Percentiles rank a stretch among this genome's conserved stretches.
phyloP scores from a whole-genome alignment of 805 yeast species.

The Cyberlindnera mrakii region DNA sequence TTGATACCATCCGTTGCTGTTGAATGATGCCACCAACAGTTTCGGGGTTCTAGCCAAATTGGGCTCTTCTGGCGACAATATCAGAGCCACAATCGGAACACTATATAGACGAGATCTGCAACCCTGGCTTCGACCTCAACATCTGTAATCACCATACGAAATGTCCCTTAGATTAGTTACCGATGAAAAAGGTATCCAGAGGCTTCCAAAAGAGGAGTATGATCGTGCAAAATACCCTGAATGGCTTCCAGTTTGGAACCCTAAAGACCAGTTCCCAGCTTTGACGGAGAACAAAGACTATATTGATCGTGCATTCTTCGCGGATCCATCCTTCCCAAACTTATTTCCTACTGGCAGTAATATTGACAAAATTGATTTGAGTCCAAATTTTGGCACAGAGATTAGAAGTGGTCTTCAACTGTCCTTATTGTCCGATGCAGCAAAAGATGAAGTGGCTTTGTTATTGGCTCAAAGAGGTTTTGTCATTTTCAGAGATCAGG shows the following conservation, averaged over 20 bases:
- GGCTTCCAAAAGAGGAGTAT: conserved; percentile 36
- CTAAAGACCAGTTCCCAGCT: conserved; percentile 45
- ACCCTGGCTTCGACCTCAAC: too few species aligned
- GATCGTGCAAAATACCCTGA: conserved; percentile 39
- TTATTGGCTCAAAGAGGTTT: conserved; percentile 67
- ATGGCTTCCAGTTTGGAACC: conserved; percentile 66
- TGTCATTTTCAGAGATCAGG: conserved; percentile 60
- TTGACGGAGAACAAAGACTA: conserved; percentile 45
- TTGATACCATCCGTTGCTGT: too few species aligned
- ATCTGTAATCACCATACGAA: too few species aligned
- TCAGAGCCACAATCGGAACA: too few species aligned
- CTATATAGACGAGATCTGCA: too few species aligned
- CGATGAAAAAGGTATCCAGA: conserved; percentile 39
- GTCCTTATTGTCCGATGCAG: conserved; percentile 45
- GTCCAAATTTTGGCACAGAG: conserved; percentile 72
- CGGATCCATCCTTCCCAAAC: conserved; percentile 47
- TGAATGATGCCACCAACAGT: too few species aligned
- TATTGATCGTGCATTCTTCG: conserved; percentile 55
- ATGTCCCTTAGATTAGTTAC: conserved; percentile 21
- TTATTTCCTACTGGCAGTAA: conserved; percentile 37
- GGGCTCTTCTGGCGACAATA: too few species aligned
- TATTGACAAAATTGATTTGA: conserved; percentile 34
- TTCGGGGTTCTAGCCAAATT: too few species aligned
- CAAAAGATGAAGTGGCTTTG: conserved; percentile 64
- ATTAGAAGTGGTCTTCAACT: conserved; percentile 51